Base-by-base conservation (phyloP, 805 yeast species). In the Jamesozyma piceae region DNA sequence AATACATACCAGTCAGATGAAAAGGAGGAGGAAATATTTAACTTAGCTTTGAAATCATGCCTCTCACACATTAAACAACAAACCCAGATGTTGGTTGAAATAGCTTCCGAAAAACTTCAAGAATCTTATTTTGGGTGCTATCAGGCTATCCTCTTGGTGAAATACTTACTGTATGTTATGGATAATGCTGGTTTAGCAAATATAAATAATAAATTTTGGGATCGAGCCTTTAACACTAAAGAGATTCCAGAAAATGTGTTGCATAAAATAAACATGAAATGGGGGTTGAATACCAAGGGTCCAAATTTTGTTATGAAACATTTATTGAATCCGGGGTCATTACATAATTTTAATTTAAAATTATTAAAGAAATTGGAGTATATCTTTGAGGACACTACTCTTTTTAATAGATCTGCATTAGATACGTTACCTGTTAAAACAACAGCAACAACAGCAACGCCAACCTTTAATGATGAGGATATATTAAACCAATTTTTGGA, bases 211-310 rank as follows among this genome's bases (percentile, higher is more conserved):
- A 43, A 30, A 22, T 52, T 44, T 41, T 51, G 52, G 54, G 41
- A 43, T 13, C 44, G 35, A 28, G 44, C 37, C 3, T 42, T 41
- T 20, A 29, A 41, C 38, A 38, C 35, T 5, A 32, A 34, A 4
- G 46, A 40, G n/a, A 44, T 42, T 29, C 43, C 47, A 9, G 47
- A 43, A 21, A 43, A 41, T 14, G 46, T 52, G 3, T 27, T 44
- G 3, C 42, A 43, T 14, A 47, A 47, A 29, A 21, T 54, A 4
- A 37, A 41, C 21, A 38, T 49, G 42, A 54, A 54, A 42, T 54
- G 58, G 58, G 58, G 57, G 9, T 19, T 52, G 11, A 42, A 48
- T 15, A 41, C 46, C 3, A 43, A 43, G 26, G 38, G 43, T 19
- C 40, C 47, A 5, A 33, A 43, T 26, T 41, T 40, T n/a, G 27